These are phyloP conservation scores for Blastocystis sp. DNA, from an alignment of 352 stramenopile genomes.

Conservation along the genomic window DNA sequence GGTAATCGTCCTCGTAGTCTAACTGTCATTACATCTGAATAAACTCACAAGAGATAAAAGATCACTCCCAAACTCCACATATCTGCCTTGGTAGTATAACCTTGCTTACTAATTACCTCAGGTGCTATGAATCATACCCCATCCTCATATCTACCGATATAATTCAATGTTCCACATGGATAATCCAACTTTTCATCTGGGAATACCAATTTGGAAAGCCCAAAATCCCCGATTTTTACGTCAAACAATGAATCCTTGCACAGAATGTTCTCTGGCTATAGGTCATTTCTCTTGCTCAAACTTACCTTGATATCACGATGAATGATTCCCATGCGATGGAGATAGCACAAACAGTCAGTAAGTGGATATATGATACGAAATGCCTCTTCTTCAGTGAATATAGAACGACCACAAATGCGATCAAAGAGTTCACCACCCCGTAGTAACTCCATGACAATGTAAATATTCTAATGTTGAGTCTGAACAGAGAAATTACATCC, in stretches of 20 bases:
- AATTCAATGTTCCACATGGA: conserved; percentile 82
- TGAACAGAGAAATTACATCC: conserved; percentile 28
- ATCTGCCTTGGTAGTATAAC: conserved; percentile 80
- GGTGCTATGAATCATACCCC: conserved; percentile 67
- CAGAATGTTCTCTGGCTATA: conserved; percentile 74
- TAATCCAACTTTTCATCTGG: conserved; percentile 84
- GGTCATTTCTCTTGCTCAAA: neutral
- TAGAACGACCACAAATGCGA: conserved; percentile 79
- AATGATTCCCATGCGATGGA: conserved; percentile 81
- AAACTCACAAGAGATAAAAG: conserved; percentile 75
- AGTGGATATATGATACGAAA: conserved; percentile 77
- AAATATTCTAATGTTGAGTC: conserved; percentile 75
- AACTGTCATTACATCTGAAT: neutral
- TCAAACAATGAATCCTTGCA: conserved; percentile 70
- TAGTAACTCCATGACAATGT: conserved; percentile 93
- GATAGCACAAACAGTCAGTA: conserved; percentile 79
- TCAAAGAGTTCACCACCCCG: conserved; percentile 91
- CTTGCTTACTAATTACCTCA: conserved; percentile 78
- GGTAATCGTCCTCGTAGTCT: conserved; percentile 75
- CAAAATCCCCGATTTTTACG: conserved; percentile 79
- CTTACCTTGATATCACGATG: conserved; percentile 68
- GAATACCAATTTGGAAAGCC: conserved; percentile 81
- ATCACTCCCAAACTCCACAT: conserved; percentile 85
- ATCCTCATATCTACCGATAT: conserved; percentile 68
- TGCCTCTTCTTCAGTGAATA: conserved; percentile 80